Percentiles rank a stretch among this genome's conserved stretches.
Evolutionary conservation across 106 monocot species (phyloP).

Genomic region (Platanthera zijinensis): DNA sequence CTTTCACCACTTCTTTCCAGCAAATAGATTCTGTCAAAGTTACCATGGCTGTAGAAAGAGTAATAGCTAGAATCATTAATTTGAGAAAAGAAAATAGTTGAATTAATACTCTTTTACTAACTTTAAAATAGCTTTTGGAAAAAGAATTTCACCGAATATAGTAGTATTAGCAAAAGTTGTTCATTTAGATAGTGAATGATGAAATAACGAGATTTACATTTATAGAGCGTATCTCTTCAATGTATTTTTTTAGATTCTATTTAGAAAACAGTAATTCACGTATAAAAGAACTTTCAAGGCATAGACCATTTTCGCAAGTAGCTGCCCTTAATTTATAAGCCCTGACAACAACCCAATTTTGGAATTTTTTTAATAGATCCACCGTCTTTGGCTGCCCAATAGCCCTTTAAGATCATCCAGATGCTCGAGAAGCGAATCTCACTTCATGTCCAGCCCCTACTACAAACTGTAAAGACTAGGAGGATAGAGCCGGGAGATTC

Average conservation of each 20-base stretch:
- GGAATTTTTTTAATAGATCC: neutral
- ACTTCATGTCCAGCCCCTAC: neutral
- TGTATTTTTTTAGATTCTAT: neutral
- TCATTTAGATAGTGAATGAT: neutral
- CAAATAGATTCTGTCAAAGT: slow-evolving; percentile 66
- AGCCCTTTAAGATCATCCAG: neutral
- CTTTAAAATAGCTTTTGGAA: neutral
- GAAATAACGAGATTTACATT: neutral
- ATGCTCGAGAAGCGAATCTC: neutral
- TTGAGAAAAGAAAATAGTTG: neutral
- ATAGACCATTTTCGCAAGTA: neutral
- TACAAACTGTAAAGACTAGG: too few relatives aligned
- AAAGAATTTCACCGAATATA: neutral
- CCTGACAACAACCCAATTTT: neutral
- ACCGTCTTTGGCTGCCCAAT: neutral
- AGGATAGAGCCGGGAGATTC: too few relatives aligned
- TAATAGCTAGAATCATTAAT: neutral
- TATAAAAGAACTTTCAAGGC: neutral
- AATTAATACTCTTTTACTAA: neutral
- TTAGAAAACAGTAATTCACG: neutral
- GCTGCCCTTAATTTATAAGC: neutral
- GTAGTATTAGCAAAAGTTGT: neutral
- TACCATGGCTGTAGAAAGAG: slow-evolving; percentile 74
- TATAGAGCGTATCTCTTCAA: neutral
- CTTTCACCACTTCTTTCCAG: slow-evolving; percentile 72